Base-by-base conservation (phyloP, 2,329 filamentous ascomycete species). In the Stagonosporopsis cucurbitacearum region DNA sequence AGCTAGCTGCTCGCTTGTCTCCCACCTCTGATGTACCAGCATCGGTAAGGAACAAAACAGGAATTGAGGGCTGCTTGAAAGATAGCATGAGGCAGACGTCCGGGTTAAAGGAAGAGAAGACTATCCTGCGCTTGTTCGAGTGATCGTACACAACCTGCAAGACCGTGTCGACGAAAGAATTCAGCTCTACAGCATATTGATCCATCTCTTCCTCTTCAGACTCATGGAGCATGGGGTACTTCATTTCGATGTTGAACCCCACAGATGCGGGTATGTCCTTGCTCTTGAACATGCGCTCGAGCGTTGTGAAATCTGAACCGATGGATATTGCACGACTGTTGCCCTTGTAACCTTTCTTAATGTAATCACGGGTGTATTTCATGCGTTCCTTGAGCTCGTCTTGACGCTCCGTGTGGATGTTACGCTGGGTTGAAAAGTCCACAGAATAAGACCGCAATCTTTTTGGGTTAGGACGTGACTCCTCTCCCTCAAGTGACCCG, bases 171-270 rank as follows among this genome's bases (percentile, higher is more conserved):
- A 96, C 94, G 75, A 98, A 99, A 1, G 89, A 92, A 77, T 98
- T 98, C 65, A 98, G 84, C 78, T 99, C 95, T 42, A 98, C 91
- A 0, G 92, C 93, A 71, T 96, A 96, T 3, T 91, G 90, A 73
- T 97, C 94, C 92, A 98, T 97, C 66, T 96, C 92, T 64, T 97
- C 90, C 74, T 96, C 91, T 75, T 97, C 92, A 55, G 87, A 91
- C 80, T 99, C 96, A 73, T 94, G 89, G 37, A 99, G 85, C 93
- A 98, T 98, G 5, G 95, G 95, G 73, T 99, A 99, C 78, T 99
- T 98, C 84, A 99, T 90, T 80, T 99, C 95, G 65, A 99, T 96
- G 77, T 99, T 98, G 83, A 99, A 99, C 13, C 95, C 93, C 20
- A 96, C 90, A 13, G 86, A 82, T 60, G 89, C 84, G 0, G 92